phyloP scores from a whole-genome alignment of 176 grass and related monocot genomes.

The Avena eriantha region DNA sequence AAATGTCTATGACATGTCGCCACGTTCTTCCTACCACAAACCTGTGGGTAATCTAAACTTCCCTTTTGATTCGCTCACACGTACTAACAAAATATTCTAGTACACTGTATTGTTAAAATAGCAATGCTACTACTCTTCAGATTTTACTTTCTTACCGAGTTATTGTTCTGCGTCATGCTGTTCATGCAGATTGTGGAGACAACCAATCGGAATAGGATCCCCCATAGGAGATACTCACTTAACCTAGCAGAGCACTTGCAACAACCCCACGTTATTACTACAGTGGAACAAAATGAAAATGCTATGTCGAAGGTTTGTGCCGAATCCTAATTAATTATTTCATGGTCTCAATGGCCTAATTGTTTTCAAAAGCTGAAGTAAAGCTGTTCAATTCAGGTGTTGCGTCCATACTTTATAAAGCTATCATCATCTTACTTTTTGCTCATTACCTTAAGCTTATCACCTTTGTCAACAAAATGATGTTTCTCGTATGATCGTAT shows the following conservation, averaged over 20 bases:
- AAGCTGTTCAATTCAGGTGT: constrained; percentile 41
- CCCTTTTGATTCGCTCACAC: constrained; percentile 4
- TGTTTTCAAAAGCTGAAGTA: constrained; percentile 53
- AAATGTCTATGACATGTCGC: constrained; percentile 50
- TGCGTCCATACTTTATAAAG: constrained; percentile 41
- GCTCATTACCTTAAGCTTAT: constrained; percentile 35
- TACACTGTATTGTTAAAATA: not conserved
- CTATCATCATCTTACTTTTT: constrained; percentile 40
- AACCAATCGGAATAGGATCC: constrained; percentile 42
- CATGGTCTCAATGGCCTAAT: constrained; percentile 41
- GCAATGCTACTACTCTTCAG: not conserved
- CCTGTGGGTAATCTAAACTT: constrained; percentile 70
- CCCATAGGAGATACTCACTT: constrained; percentile 45
- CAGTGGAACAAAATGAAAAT: constrained; percentile 41
- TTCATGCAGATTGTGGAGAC: constrained; percentile 33
- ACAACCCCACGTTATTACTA: constrained; percentile 16
- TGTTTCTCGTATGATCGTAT: constrained; percentile 40
- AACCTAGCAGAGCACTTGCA: constrained; percentile 45
- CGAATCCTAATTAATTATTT: constrained; percentile 23
- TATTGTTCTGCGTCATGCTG: not conserved
- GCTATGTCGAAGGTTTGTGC: constrained; percentile 56
- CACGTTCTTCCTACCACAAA: constrained; percentile 59
- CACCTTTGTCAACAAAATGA: constrained; percentile 42
- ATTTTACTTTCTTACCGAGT: constrained; percentile 11
- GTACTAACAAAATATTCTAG: not conserved